Base-by-base conservation (phyloP, 495 filamentous ascomycete species). In the Penicillium odoratum region DNA sequence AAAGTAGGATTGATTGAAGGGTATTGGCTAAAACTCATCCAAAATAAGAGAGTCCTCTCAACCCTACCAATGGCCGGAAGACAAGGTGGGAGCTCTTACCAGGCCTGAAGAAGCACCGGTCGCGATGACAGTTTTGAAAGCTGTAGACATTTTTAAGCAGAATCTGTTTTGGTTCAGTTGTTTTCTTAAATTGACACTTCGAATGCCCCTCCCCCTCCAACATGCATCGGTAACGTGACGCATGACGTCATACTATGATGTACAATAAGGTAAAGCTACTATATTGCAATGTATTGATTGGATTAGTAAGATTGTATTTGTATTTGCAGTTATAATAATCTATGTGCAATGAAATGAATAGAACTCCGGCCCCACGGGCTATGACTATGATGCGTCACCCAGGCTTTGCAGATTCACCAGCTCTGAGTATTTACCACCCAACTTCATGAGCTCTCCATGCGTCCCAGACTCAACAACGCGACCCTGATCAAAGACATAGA, bases 31-130 rank as follows among this genome's bases (percentile, higher is more conserved):
- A 51, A 50, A 21, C 21, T 2, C 21, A 21, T 1, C 21, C 21
- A 21, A 21, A 21, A 21, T 21, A 21, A 21, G 1, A 1, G 1
- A 21, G 2, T 21, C 21, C 21, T 21, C 21, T 2, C 21, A 21
- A 21, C 21, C 21, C 21, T 21, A 21, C 21, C 21, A 21, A 21
- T 21, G 21, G 21, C 21, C 1, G 21, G 21, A 21, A 21, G 45
- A 10, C 10, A 5, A 47, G 0, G 45, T 28, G n/a, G 13, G 28
- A 13, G 34, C 10, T 55, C 51, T 55, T 61, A 70, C 68, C 57
- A 70, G 51, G 53, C 68, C 68, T 1, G 68, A 70, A 0, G 68
- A 70, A n/a, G 66, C 53, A 38, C 68, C 68, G 7, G 68, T 70
- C 3, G 68, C 65, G 38, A 70, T 56, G 16, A 70, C 56, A 16